Evolutionary conservation across 164 flowering plant genomes (phyloP), one percentile per base, ranked within the genome.

Genomic region (Vitis labrusca): DNA sequence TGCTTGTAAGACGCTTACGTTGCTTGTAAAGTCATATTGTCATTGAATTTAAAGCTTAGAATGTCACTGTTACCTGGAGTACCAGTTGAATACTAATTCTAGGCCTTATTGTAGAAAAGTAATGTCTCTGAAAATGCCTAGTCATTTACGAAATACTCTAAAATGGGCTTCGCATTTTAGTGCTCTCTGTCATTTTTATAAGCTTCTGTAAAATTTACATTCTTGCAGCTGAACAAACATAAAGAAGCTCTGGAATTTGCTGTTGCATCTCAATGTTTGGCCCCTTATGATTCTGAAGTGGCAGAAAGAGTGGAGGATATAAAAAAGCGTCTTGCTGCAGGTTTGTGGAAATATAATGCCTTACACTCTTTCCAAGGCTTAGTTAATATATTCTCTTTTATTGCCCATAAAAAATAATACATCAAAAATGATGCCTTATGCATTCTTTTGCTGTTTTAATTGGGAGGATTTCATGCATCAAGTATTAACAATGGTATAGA

Each of bases 181-280:
- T 65, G 27, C 13, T 52, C 2, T 14, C n/a, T 12, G n/a, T 52
- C 8, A 52, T 65, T 52, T 37, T 6, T 37, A 37, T 6, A 3
- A 37, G 44, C 44, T 37, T 37, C 44, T 37, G 17, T 60, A 12
- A 9, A 51, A 13, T 29, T 70, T 66, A 14, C 57, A 60, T 63
- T n/a, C 63, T 16, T 79, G 83, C 88, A 95, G 99, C 69, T 91
- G 78, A 87, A 85, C 7, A 91, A 84, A 77, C 86, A 76, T 77
- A 86, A 84, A 79, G 96, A 91, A 81, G 99, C 98, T 61, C 73
- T 91, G 48, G 97, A 91, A 1, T 93, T 81, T 85, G 96, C 93
- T 27, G 17, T 76, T 69, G 92, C 82, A 16, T 94, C 97, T 55
- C 93, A 89, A 64, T 66, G 50, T 72, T 59, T 87, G 78, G 86